Evolutionary conservation across 495 filamentous ascomycete species (phyloP), one percentile per base, ranked within the genome.

Genomic region (Xylaria nigripes): DNA sequence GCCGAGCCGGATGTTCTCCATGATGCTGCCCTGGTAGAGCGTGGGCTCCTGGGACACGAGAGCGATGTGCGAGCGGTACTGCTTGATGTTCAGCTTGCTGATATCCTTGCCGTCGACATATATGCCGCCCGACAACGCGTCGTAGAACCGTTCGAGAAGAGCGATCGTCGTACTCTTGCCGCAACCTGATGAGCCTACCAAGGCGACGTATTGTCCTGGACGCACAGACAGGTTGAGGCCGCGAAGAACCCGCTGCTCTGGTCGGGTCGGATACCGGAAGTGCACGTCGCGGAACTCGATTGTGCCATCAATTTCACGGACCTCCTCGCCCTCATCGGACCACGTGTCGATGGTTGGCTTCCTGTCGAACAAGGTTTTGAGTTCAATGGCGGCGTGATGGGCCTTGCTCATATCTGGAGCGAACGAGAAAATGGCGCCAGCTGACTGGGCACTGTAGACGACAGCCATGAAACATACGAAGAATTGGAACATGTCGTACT

Each of bases 401-500:
- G 89, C 89, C 67, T 94, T 92, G 47, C 89, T 86, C 86, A 94
- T 93, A 47, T 94, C 89, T 2, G 84, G 82, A 1, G 86, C 84
- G 63, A 91, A 93, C 7, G 86, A 87, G 70, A 94, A 93, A 56
- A 95, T 83, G 0, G 81, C 86, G n/a, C 90, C 89, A 2, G 89
- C 90, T 15, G 86, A 86, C 63, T 93, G 89, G 2, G 88, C 81
- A 57, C 88, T 87, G 60, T 90, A 92, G 50, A 92, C 83, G 61
- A 93, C 78, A 30, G 88, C 75, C 38, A 81, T 75, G 69, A 89
- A 94, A 59, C 82, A 86, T 56, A 94, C 70, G 70, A 92, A 94
- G 77, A 93, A 93, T 48, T 85, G 81, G 63, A 86, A 82, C 50
- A 86, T 74, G 25, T 72, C 58, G 55, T 86, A 86, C 61, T 94